phyloP scores from a whole-genome alignment of 139 green algal genomes.

The Ulvella scutata region DNA sequence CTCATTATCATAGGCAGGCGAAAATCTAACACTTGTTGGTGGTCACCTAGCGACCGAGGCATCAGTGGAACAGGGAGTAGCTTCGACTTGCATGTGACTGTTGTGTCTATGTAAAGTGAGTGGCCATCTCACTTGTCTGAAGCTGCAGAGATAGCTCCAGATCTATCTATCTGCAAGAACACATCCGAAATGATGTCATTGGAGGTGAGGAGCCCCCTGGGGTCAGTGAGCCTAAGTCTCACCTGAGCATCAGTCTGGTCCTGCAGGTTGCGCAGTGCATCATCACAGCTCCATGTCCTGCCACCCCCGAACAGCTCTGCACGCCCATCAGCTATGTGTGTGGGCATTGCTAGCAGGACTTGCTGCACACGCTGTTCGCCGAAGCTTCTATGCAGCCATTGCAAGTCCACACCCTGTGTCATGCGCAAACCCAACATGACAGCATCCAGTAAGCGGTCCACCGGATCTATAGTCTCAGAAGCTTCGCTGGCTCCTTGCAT shows the following conservation, averaged over 20 bases:
- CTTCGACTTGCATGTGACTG: too few species aligned
- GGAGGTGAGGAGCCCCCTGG: constrained; percentile 63
- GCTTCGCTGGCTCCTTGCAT: neutral
- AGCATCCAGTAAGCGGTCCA: constrained; percentile 58
- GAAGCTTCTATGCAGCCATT: constrained; percentile 17
- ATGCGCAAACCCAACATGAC: constrained; percentile 76
- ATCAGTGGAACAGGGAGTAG: too few species aligned
- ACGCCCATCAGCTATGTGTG: constrained; percentile 15
- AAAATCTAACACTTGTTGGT: too few species aligned
- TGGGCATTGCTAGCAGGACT: constrained; percentile 16
- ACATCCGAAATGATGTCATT: constrained; percentile 77
- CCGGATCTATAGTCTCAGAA: neutral
- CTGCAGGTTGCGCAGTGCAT: too few species aligned
- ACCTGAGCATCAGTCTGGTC: neutral
- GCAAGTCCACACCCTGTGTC: constrained; percentile 52
- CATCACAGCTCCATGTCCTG: too few species aligned
- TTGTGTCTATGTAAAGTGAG: too few species aligned
- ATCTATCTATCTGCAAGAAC: constrained; percentile 41
- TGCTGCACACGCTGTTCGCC: constrained; percentile 6
- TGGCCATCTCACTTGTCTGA: too few species aligned
- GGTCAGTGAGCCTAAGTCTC: constrained; percentile 47
- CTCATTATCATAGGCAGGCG: too few species aligned
- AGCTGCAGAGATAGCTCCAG: too few species aligned
- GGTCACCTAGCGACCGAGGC: too few species aligned
- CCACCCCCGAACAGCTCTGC: constrained; percentile 7